Base-by-base conservation (phyloP, 805 yeast species). In the Myxozyma vanderwaltii region DNA sequence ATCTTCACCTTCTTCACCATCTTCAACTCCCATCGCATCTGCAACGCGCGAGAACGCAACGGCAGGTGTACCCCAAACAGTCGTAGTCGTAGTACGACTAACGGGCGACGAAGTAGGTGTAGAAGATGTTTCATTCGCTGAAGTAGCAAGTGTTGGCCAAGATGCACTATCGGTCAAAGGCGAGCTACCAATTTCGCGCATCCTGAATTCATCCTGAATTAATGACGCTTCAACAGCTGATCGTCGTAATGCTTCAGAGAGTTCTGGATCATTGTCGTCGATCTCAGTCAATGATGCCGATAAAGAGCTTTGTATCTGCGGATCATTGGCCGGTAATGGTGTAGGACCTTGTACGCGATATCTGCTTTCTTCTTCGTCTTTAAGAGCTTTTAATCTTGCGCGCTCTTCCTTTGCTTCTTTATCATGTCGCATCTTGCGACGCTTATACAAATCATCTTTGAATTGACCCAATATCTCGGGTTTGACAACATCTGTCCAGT, bases 11-110 rank as follows among this genome's bases (percentile, higher is more conserved):
- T 79, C 81, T 7, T 74, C 77, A 1, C 46, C 57, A 13, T 44
- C 59, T 19, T 73, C 79, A 0, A 74, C 65, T 54, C 73, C 76
- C 3, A 79, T 80, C 31, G 52, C 60, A 13, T 51, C 60, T 10
- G 52, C 63, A 15, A 51, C 58, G 29, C 50, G 41, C 1, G 63
- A 51, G 17, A 49, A 54, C 17, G 60, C 39, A 15, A 59, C 57
- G 1, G 83, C 81, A 54, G 74, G 76, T 0, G 94, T 88, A 0
- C 95, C 95, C 95, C 95, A 88, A 2, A 88, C 83, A 0, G 94
- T 85, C 0, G 82, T 81, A 40, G 2, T 24, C 12, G 35, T 26
- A 19, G 17, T 27, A 13, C 77, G 75, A 55, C 69, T 74, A 12
- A 71, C 72, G 6, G 40, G 40, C 15, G 58, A 33, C 0, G 67